Percentiles rank a stretch among this genome's conserved stretches.
Evolutionary conservation across 2,329 filamentous ascomycete genomes (phyloP).

Genomic region (Aspergillus novoparasiticus): DNA sequence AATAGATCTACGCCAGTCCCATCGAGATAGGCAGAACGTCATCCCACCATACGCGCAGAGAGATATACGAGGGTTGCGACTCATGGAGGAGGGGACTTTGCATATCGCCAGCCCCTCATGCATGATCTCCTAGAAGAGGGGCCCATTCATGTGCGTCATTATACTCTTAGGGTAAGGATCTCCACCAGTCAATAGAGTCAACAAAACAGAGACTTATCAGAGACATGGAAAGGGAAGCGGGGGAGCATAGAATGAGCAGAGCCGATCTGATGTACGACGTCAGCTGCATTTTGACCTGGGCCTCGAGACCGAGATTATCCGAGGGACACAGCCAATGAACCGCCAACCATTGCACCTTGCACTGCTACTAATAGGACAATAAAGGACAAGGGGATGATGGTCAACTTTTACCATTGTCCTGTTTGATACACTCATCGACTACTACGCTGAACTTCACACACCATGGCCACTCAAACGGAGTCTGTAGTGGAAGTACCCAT

Average conservation of each 20-base stretch:
- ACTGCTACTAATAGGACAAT: not conserved
- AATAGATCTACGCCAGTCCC: not conserved
- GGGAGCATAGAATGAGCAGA: not conserved
- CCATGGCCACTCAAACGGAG: slow-evolving; percentile 8
- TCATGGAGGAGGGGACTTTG: not conserved
- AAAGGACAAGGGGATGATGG: not conserved
- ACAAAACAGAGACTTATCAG: no score
- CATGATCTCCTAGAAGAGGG: not conserved
- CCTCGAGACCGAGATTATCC: not conserved
- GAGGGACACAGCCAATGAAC: not conserved
- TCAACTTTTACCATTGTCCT: not conserved
- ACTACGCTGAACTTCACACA: not conserved
- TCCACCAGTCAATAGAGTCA: not conserved
- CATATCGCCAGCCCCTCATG: not conserved
- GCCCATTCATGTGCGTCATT: not conserved
- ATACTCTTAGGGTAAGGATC: not conserved
- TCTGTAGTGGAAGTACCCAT: not conserved
- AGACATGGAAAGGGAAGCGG: not conserved
- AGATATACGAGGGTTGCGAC: not conserved
- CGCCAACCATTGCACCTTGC: not conserved
- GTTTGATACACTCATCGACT: not conserved
- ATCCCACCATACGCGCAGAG: not conserved
- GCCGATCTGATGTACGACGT: not conserved
- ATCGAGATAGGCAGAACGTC: no score
- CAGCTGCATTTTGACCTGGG: not conserved